Conservation (phyloP, 2,329 filamentous ascomycete genomes). For the Exophiala spinifera region DNA sequence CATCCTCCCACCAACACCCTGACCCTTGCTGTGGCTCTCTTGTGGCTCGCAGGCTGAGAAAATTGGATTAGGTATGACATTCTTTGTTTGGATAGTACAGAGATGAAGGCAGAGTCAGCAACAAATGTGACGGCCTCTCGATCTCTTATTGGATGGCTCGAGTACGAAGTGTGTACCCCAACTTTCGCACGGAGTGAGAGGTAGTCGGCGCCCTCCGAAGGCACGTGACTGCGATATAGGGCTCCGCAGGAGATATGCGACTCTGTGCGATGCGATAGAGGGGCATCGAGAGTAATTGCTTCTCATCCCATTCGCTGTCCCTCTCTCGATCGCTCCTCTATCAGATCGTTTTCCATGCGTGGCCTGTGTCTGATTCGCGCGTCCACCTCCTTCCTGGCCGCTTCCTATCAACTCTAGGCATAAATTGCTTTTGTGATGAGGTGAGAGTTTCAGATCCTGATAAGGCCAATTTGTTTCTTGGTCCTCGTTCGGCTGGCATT, state of each 20-base stretch:
- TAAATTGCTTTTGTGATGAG: conserved; percentile 15
- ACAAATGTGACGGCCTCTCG: too few relatives aligned
- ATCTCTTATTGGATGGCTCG: too few relatives aligned
- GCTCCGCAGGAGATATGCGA: background rate
- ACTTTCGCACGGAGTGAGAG: too few relatives aligned
- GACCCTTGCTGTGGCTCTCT: background rate
- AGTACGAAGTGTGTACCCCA: too few relatives aligned
- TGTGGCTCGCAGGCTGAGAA: background rate
- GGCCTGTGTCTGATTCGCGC: conserved; percentile 20
- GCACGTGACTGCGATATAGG: conserved; percentile 2
- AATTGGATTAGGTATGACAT: background rate
- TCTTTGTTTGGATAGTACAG: background rate
- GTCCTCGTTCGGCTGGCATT: background rate
- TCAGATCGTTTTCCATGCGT: conserved; percentile 2
- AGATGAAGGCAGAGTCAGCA: background rate
- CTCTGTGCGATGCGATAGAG: background rate
- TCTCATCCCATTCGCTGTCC: background rate
- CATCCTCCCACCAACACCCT: background rate
- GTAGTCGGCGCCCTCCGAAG: conserved; percentile 4
- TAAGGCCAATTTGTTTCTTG: conserved; percentile 5
- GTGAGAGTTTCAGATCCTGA: conserved; percentile 14
- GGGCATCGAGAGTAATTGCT: background rate
- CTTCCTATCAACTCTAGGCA: conserved; percentile 9
- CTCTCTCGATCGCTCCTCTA: background rate
- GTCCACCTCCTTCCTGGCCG: background rate